These are phyloP conservation scores for Mrakia gelida DNA, from an alignment of 768 basidiomycete species.

Conservation along the genomic window DNA sequence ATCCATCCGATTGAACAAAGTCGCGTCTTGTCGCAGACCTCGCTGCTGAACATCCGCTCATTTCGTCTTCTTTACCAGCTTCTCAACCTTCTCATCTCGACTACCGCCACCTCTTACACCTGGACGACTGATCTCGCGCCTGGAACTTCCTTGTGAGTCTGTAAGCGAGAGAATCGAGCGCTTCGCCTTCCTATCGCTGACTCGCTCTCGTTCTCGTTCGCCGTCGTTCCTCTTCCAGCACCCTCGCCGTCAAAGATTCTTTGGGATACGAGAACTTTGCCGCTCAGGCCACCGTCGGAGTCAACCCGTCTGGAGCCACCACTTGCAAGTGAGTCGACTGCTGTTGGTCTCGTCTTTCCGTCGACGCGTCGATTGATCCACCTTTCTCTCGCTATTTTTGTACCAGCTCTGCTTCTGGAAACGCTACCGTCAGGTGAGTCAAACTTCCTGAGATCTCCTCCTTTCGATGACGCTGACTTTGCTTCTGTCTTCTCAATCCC, in stretches of 20 bases:
- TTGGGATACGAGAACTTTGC: neutral
- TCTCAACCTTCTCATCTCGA: neutral
- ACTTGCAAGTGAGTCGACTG: neutral
- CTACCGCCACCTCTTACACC: neutral
- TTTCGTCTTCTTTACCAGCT: neutral
- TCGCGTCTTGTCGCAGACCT: neutral
- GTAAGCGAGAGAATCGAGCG: too few relatives aligned
- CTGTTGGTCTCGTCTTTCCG: neutral
- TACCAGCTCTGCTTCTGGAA: neutral
- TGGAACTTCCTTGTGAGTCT: neutral
- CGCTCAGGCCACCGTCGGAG: neutral
- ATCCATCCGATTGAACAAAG: too few relatives aligned
- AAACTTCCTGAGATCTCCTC: neutral
- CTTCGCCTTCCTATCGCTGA: neutral
- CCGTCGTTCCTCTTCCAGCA: neutral
- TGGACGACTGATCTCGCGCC: slow-evolving; percentile 2
- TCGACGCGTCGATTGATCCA: neutral
- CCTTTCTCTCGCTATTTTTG: neutral
- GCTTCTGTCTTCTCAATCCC: neutral
- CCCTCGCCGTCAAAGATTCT: slow-evolving; percentile 13
- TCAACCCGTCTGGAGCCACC: neutral
- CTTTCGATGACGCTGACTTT: neutral
- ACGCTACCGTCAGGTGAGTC: too few relatives aligned
- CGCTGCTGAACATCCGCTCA: neutral
- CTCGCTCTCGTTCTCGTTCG: neutral